Percentiles rank a stretch among this genome's conserved stretches.
These are phyloP conservation scores for Trichoderma parareesei DNA, from an alignment of 495 filamentous ascomycete genomes.

Conservation along the genomic window DNA sequence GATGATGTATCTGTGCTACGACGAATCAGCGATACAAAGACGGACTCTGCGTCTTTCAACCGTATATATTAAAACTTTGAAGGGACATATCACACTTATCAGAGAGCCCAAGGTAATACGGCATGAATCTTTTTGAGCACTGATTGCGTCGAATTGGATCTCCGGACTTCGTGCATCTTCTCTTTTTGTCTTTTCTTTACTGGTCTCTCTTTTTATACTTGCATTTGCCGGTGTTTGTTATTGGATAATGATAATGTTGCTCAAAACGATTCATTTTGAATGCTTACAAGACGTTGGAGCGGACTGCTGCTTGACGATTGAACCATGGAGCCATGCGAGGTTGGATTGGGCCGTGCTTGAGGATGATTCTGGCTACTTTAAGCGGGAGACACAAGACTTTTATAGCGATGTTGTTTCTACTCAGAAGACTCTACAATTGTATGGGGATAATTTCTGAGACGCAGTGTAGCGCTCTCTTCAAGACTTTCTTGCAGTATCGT, in stretches of 20 bases:
- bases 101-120: background rate
- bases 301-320: background rate
- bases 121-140: background rate
- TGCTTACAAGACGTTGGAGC: constrained; percentile 12
- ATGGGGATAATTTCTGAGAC: no score
- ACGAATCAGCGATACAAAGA: background rate
- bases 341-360: background rate
- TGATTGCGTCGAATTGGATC: background rate
- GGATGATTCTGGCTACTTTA: background rate
- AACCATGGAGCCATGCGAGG: background rate
- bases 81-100: background rate
- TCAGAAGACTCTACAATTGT: no score
- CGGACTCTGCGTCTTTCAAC: background rate
- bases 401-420: background rate
- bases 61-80: constrained; percentile 6
- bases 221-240: background rate
- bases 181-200: background rate
- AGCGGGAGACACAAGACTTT: background rate
- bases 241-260: background rate
- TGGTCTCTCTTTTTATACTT: background rate
- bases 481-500: background rate
- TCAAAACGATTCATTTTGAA: background rate
- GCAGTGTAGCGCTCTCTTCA: no score
- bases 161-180: background rate
- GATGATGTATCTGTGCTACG: background rate